Evolutionary conservation across 345 rosid genomes (phyloP).

Genomic region (Acer campestre): DNA sequence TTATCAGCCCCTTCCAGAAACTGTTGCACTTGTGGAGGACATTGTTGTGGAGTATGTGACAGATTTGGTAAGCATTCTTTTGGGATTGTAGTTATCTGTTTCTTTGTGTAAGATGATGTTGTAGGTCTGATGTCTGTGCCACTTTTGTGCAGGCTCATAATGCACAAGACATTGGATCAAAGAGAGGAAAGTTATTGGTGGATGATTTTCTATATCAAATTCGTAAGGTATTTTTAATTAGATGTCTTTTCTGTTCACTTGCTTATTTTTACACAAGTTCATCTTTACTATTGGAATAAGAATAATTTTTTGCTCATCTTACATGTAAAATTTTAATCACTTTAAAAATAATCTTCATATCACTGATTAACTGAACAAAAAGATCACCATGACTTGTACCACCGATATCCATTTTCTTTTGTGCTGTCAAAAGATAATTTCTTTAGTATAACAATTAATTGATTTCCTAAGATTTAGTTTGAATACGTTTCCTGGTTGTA

Average conservation of each 20-base stretch:
- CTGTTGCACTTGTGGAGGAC: slow-evolving; percentile 91
- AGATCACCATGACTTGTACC: not conserved
- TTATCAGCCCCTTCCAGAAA: slow-evolving; percentile 87
- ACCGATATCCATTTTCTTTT: not conserved
- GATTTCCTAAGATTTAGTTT: not conserved
- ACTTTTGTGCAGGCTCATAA: slow-evolving; percentile 62
- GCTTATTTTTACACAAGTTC: not conserved
- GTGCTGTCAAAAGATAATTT: not conserved
- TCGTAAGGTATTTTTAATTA: slow-evolving; percentile 61
- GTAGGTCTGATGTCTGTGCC: not conserved
- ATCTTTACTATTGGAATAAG: not conserved
- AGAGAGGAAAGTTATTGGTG: slow-evolving; percentile 76
- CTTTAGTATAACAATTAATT: not conserved
- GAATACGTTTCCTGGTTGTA: not conserved
- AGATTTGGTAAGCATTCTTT: slow-evolving; percentile 63
- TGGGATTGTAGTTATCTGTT: not conserved
- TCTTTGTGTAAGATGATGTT: slow-evolving; percentile 6
- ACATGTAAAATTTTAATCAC: not conserved
- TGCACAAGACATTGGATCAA: slow-evolving; percentile 86
- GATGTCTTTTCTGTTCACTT: not conserved
- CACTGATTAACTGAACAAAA: not conserved
- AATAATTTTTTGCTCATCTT: not conserved
- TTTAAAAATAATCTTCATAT: not conserved
- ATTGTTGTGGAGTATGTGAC: slow-evolving; percentile 90
- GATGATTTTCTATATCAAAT: slow-evolving; percentile 86